These are phyloP conservation scores for Scheffersomyces illinoinensis DNA, from an alignment of 1,139 yeast genomes.

Conservation along the genomic window DNA sequence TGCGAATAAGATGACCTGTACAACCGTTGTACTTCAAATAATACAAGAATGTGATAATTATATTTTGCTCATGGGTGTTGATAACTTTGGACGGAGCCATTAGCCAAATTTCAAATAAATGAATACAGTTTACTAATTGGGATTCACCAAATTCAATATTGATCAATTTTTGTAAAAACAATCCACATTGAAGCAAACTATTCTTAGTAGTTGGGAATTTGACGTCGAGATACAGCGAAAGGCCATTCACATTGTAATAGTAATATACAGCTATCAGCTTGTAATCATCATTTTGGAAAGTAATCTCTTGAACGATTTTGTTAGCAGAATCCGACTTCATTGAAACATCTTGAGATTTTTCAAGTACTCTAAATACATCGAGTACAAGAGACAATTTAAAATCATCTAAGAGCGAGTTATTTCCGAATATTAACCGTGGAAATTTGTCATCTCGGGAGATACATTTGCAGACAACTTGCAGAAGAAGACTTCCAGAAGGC, in stretches of 20 bases:
- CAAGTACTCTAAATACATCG: conserved; percentile 3
- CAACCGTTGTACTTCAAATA: conserved; percentile 40
- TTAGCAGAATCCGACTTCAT: conserved; percentile 15
- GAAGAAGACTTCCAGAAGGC: neutral
- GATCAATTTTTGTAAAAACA: conserved; percentile 19
- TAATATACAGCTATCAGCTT: conserved; percentile 15
- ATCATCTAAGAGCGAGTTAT: neutral
- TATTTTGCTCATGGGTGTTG: conserved; percentile 25
- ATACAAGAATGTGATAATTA: conserved; percentile 28
- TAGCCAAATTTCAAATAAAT: conserved; percentile 6
- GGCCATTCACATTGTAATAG: conserved; percentile 23
- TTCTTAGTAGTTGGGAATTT: conserved; percentile 1
- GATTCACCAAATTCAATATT: conserved; percentile 22
- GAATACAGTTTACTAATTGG: conserved; percentile 12
- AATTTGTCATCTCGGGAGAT: neutral
- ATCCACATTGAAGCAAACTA: conserved; percentile 18
- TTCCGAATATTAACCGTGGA: neutral
- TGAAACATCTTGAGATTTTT: conserved; percentile 10
- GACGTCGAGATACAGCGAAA: conserved; percentile 13
- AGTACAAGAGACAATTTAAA: neutral
- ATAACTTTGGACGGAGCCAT: neutral
- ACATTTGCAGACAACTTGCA: neutral
- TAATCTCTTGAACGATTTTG: conserved; percentile 12
- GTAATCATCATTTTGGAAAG: conserved; percentile 10
- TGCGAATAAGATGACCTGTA: conserved; percentile 23